A percentile compares a stretch with the other conserved stretches of the same genome.
These are phyloP conservation scores for Phytophthora cajani DNA, from an alignment of 352 stramenopile genomes.

Conservation along the genomic window DNA sequence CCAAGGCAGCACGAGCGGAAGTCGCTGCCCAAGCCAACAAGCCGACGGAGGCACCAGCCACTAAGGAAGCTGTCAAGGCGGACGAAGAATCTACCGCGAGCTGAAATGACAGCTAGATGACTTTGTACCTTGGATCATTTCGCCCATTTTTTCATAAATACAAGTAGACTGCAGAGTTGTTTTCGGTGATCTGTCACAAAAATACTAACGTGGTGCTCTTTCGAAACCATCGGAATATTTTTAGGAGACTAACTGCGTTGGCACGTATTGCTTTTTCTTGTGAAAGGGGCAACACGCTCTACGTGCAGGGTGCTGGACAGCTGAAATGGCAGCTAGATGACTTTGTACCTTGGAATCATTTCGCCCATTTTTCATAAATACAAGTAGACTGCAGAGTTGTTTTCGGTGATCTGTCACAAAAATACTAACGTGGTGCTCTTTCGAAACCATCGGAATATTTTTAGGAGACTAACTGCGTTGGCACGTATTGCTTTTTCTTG, in stretches of 20 bases:
- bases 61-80: background rate
- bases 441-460: slow-evolving; percentile 36
- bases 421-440: background rate
- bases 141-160: slow-evolving; percentile 10
- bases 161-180: slow-evolving; percentile 1
- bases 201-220: background rate
- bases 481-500: slow-evolving; percentile 22
- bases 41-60: background rate
- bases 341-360: background rate
- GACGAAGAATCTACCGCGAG: slow-evolving; percentile 2
- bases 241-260: slow-evolving; percentile 30
- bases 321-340: slow-evolving; percentile 4
- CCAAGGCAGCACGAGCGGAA: slow-evolving; percentile 37
- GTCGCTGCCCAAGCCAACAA: slow-evolving; percentile 9
- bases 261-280: slow-evolving; percentile 22
- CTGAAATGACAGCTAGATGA: slow-evolving; percentile 4
- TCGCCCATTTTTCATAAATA: slow-evolving; percentile 9
- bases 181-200: too few relatives aligned
- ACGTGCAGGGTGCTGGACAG: slow-evolving; percentile 5
- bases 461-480: slow-evolving; percentile 30
- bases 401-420: too few relatives aligned
- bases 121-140: background rate
- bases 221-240: slow-evolving; percentile 36
- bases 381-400: slow-evolving; percentile 1
- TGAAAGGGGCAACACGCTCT: background rate